Evolutionary conservation across 2,329 filamentous ascomycete species (phyloP).

Genomic region (Fusarium sp.): DNA sequence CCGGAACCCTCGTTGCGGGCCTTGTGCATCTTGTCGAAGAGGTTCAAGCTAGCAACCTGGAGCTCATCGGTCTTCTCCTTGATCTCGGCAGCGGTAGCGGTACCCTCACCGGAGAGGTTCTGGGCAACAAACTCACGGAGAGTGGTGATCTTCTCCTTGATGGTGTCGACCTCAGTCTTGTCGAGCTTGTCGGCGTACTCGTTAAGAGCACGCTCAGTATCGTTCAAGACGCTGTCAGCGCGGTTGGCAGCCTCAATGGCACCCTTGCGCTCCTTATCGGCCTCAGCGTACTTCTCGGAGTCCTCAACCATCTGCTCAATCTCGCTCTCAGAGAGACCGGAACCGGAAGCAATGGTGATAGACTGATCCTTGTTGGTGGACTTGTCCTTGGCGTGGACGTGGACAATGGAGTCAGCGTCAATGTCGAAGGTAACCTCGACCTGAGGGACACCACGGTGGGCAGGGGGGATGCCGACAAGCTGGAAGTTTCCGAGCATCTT

Average conservation of each 20-base stretch:
- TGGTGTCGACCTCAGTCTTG: constrained; percentile 92
- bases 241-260: constrained; percentile 97
- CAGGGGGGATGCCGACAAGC: constrained; percentile 95
- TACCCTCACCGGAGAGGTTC: constrained; percentile 92
- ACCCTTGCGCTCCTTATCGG: constrained; percentile 96
- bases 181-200: constrained; percentile 96
- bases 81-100: constrained; percentile 87
- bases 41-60: constrained; percentile 92
- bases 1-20: constrained; percentile 77
- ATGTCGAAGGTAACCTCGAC: constrained; percentile 99
- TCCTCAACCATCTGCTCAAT: constrained; percentile 98
- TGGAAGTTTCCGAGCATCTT: constrained; percentile 99
- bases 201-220: constrained; percentile 98
- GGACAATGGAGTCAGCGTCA: constrained; percentile 96
- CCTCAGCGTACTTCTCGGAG: constrained; percentile 94
- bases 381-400: constrained; percentile 99
- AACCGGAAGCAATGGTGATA: constrained; percentile 98
- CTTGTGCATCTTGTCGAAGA: constrained; percentile 99
- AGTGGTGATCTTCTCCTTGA: constrained; percentile 90
- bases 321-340: constrained; percentile 92
- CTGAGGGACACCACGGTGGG: constrained; percentile 95
- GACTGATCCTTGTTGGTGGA: constrained; percentile 99
- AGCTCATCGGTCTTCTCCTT: constrained; percentile 99
- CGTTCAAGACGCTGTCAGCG: constrained; percentile 94
- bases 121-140: constrained; percentile 92